Evolutionary conservation across 2,329 filamentous ascomycete species (phyloP).

Genomic region (Fusarium sp.): DNA sequence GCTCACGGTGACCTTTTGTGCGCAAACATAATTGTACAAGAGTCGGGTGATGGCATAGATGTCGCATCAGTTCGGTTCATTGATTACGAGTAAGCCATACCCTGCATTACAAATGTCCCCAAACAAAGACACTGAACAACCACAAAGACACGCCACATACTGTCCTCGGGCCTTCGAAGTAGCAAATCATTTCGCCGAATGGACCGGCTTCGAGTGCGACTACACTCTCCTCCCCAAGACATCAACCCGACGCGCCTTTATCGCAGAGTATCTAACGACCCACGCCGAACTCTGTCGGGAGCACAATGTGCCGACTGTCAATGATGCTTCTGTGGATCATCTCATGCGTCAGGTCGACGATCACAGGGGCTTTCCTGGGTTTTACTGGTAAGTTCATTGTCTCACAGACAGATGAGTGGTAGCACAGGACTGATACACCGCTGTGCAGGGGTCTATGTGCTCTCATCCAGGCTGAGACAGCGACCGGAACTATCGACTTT

Average conservation of each 20-base stretch:
- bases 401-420: neutral
- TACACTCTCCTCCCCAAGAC: conserved; percentile 27
- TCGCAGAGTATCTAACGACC: conserved; percentile 32
- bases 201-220: conserved; percentile 39
- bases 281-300: conserved; percentile 7
- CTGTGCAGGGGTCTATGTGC: conserved; percentile 39
- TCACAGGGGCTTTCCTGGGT: conserved; percentile 39
- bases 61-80: conserved; percentile 37
- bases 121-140: neutral
- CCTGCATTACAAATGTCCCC: neutral
- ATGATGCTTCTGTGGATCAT: conserved; percentile 27
- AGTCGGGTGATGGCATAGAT: neutral
- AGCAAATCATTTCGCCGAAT: conserved; percentile 42
- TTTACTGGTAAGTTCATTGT: conserved; percentile 38
- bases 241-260: conserved; percentile 31
- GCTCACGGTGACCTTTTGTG: conserved; percentile 40
- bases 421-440: neutral
- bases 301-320: conserved; percentile 8
- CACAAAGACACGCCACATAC: conserved; percentile 38
- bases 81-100: conserved; percentile 40
- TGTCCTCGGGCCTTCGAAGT: conserved; percentile 40
- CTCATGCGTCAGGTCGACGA: conserved; percentile 36
- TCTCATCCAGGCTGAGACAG: conserved; percentile 41
- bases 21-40: conserved; percentile 40
- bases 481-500: conserved; percentile 40